Base-by-base conservation (phyloP, 768 basidiomycete species). In the Pseudohyphozyma bogoriensis region DNA sequence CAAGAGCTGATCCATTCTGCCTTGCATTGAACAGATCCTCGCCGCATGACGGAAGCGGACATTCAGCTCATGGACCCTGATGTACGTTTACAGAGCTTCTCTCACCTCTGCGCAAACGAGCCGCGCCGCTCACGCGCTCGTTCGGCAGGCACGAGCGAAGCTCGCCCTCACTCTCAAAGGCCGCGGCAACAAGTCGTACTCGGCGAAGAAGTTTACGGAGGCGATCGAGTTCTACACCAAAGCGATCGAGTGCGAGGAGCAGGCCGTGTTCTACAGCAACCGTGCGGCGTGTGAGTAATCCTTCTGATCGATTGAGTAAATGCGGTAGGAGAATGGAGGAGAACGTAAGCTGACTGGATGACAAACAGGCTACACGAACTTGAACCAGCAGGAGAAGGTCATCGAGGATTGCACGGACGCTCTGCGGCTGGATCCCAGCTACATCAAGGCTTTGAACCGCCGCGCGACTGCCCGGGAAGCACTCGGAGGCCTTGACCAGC, bases 251-350 rank as follows among this genome's bases (percentile, higher is more conserved):
- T 74, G 76, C 56, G 68, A 70, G 13, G 60, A 72, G 52, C 71
- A 72, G 72, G 85, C 95, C 32, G 89, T 96, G 35, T 99, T 85
- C 77, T 96, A 84, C 80, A 89, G 87, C 75, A 99, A 99, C 75
- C 85, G 95, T 54, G 95, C 93, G 42, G 95, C 95, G 63, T 96
- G 93, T 89, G 60, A 58, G 85, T 78, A 12, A 3, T 13, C 37
- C 28, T 47, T 36, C 28, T 22, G 4, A 0, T 45, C 24, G 4
- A 13, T 9, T 49, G 32, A 29, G 16, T 6, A 24, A 8, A 45
- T 31, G 32, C n/a, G 29, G 42, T 6, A 8, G 4, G 15, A 18
- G 24, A 42, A 42, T 22, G 40, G 20, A 18, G 37, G 37, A 10
- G 37, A 10, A 37, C 37, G 37, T 18, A 37, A 37, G 11, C 37